Base-by-base conservation (phyloP, 768 basidiomycete genomes). In the Serendipita sp. region DNA sequence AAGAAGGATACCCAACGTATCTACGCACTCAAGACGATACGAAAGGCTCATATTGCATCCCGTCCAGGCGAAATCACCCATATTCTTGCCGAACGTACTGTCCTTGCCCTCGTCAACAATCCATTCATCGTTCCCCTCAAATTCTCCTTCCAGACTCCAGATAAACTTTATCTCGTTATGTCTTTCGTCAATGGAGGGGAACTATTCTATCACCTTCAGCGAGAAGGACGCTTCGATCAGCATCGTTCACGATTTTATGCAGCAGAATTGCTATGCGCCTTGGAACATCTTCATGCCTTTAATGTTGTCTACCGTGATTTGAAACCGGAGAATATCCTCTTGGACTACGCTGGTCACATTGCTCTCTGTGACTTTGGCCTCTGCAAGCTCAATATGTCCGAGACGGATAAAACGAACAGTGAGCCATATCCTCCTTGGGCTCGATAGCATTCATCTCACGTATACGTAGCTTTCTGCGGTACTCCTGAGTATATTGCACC, bases 91-190 rank as follows among this genome's bases (percentile, higher is more conserved):
- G 95, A 99, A 77, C 81, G 96, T 68, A 98, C 95, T 0, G 95
- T 99, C 30, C 80, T 98, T 54, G 95, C 95, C 0, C 81, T 97
- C 64, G 96, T 99, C 66, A 96, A 97, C 77, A 96, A 93, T 71
- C 95, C 95, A 0, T 99, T 99, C 78, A 97, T 99, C 74, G 96
- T 97, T 0, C 96, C 95, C 18, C 85, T 99, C 74, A 98, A 99
- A 73, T 97, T 99, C 75, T 95, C 92, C 3, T 99, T 98, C 82
- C 95, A 99, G 76, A 93, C 87, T 66, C 89, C 89, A 1, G 95
- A 98, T 73, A 99, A 99, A 74, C 78, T 99, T 3, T 99, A 99
- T 73, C 78, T 99, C 64, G 92, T 97, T 44, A 89, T 99, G 86
- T 94, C 94, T 28, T 98, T 97, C 70, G 92, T 98, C 45, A 98